Evolutionary conservation across 2,329 filamentous ascomycete genomes (phyloP).

Genomic region (Thelonectria blattea): DNA sequence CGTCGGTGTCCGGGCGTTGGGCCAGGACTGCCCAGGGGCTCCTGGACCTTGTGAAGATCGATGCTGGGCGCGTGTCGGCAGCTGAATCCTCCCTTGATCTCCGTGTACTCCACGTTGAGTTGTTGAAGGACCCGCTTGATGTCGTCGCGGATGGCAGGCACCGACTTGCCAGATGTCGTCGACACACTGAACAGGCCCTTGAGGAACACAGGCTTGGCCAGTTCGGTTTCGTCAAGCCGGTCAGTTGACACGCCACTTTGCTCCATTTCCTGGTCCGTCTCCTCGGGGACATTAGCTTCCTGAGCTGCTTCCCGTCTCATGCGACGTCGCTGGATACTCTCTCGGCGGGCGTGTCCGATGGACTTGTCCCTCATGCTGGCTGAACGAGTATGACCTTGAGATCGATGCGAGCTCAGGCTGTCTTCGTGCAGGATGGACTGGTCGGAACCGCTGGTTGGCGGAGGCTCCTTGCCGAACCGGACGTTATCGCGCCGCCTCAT

Average conservation of each 20-base stretch:
- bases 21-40: conserved; percentile 65
- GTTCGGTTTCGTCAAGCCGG: conserved; percentile 70
- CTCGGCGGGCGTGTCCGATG: conserved; percentile 84
- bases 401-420: conserved; percentile 57
- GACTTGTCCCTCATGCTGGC: conserved; percentile 81
- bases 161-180: conserved; percentile 90
- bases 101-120: conserved; percentile 86
- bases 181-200: conserved; percentile 98
- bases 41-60: conserved; percentile 76
- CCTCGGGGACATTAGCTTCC: conserved; percentile 84
- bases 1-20: conserved; percentile 68
- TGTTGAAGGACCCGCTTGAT: conserved; percentile 89
- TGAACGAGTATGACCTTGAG: conserved; percentile 59
- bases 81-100: conserved; percentile 92
- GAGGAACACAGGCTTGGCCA: conserved; percentile 91
- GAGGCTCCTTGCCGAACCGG: conserved; percentile 65
- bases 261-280: conserved; percentile 82
- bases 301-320: conserved; percentile 73
- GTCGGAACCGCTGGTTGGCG: conserved; percentile 80
- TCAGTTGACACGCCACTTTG: conserved; percentile 67
- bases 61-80: conserved; percentile 91
- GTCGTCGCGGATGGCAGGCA: conserved; percentile 83
- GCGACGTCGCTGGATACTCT: conserved; percentile 89
- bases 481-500: conserved; percentile 67
- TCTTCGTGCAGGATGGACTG: conserved; percentile 67